Percentiles rank a stretch among this genome's conserved stretches.
These are phyloP conservation scores for Apiotrichum laibachii DNA, from an alignment of 1,284 basidiomycete species.

Conservation along the genomic window DNA sequence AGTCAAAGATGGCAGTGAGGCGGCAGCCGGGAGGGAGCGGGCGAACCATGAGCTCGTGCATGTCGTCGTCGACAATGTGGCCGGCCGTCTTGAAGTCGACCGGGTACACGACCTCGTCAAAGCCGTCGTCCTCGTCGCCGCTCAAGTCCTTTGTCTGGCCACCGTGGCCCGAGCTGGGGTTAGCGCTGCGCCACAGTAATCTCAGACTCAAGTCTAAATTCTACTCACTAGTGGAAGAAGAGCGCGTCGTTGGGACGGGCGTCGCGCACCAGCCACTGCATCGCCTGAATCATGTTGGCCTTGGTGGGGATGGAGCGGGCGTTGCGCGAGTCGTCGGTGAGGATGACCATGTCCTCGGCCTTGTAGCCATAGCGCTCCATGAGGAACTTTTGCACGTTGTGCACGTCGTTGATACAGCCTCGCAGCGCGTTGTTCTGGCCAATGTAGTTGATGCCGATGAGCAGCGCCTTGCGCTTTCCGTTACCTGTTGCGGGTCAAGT, in stretches of 20 bases:
- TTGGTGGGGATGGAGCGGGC: constrained; percentile 67
- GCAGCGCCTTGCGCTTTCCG: constrained; percentile 40
- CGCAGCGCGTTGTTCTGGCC: constrained; percentile 62
- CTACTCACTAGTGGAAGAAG: constrained; percentile 82
- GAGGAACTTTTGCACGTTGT: constrained; percentile 72
- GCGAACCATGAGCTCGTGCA: constrained; percentile 57
- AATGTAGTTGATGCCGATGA: constrained; percentile 66
- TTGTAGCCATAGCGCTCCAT: constrained; percentile 69
- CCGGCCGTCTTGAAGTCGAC: constrained; percentile 68
- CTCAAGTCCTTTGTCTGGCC: constrained; percentile 69
- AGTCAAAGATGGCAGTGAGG: constrained; percentile 81
- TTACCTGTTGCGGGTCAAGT: constrained; percentile 22
- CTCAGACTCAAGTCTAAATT: background rate
- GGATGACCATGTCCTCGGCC: constrained; percentile 76
- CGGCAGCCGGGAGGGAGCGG: constrained; percentile 78
- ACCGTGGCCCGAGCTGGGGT: constrained; percentile 65
- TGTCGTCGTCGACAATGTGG: constrained; percentile 79
- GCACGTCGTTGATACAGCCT: constrained; percentile 86
- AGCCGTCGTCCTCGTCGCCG: constrained; percentile 61
- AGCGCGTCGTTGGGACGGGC: constrained; percentile 79
- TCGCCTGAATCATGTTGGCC: constrained; percentile 78
- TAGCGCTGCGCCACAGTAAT: background rate
- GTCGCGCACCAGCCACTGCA: constrained; percentile 83
- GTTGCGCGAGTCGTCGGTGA: constrained; percentile 69
- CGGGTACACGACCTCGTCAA: constrained; percentile 77